Evolutionary conservation across 495 filamentous ascomycete species (phyloP).

Genomic region (Penicillium atrosanguineum): DNA sequence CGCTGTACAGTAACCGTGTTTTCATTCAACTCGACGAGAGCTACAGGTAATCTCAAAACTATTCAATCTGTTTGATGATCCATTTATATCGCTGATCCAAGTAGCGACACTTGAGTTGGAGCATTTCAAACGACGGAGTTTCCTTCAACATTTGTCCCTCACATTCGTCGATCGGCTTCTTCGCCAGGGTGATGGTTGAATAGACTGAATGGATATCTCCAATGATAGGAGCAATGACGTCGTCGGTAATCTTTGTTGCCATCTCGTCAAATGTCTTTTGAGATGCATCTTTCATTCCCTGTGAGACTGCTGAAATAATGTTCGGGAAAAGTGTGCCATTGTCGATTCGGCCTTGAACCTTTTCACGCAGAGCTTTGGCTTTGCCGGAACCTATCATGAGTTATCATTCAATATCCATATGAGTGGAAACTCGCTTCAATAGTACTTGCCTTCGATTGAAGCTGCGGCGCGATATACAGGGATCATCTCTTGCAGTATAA

Average conservation of each 20-base stretch:
- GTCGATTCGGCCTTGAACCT: conserved; percentile 3
- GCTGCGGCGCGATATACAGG: conserved; percentile 1
- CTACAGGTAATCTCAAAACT: too few relatives aligned
- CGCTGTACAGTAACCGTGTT: too few relatives aligned
- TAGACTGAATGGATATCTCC: not conserved
- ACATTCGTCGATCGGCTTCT: too few relatives aligned
- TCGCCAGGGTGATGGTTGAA: not conserved
- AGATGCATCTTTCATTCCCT: not conserved
- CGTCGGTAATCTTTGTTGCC: not conserved
- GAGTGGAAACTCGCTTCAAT: not conserved
- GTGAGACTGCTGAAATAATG: conserved; percentile 2
- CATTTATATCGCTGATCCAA: too few relatives aligned
- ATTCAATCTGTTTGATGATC: too few relatives aligned
- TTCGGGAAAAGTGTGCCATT: conserved; percentile 4
- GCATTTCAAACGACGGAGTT: too few relatives aligned
- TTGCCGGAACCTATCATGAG: not conserved
- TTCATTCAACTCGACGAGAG: too few relatives aligned
- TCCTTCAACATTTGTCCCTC: too few relatives aligned
- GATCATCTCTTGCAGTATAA: conserved; percentile 7
- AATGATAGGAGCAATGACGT: not conserved
- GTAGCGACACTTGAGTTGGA: too few relatives aligned
- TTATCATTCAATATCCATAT: not conserved
- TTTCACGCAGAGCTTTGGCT: conserved; percentile 1
- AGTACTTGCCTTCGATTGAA: not conserved
- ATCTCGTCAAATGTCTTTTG: not conserved